Conservation (phyloP, 2,329 filamentous ascomycete genomes). For the Botrytis pseudocinerea region DNA sequence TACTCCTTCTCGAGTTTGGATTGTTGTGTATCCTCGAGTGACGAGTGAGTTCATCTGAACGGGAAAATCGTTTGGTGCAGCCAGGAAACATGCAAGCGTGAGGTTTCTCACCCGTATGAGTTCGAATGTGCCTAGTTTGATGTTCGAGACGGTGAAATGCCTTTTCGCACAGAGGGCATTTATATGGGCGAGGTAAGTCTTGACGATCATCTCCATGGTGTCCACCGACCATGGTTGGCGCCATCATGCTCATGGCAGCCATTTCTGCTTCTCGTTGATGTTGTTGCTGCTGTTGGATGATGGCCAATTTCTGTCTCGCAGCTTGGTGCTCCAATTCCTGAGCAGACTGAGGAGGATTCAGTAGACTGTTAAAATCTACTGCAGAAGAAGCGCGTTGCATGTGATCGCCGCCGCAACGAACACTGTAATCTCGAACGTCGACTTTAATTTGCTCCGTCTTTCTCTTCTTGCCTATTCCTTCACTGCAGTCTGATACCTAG, state of each 20-base stretch:
- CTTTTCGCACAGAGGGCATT: conserved; percentile 97
- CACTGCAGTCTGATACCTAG: neutral
- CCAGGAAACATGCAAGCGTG: conserved; percentile 94
- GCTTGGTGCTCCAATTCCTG: conserved; percentile 41
- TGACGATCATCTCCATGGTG: conserved; percentile 43
- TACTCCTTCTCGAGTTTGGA: conserved; percentile 90
- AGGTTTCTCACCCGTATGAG: conserved; percentile 97
- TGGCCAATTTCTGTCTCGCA: conserved; percentile 38
- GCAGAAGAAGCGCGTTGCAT: conserved; percentile 75
- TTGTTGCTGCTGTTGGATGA: conserved; percentile 38
- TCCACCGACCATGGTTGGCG: conserved; percentile 39
- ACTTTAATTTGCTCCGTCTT: neutral
- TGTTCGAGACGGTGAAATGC: conserved; percentile 98
- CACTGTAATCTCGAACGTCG: neutral
- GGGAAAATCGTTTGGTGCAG: conserved; percentile 95
- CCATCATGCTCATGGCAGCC: conserved; percentile 49
- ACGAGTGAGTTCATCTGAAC: conserved; percentile 92
- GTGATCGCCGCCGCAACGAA: conserved; percentile 53
- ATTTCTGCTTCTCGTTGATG: conserved; percentile 48
- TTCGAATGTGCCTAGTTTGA: conserved; percentile 87
- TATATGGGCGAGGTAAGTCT: conserved; percentile 94
- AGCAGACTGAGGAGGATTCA: conserved; percentile 63
- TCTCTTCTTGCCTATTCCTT: neutral
- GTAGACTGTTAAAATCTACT: conserved; percentile 74
- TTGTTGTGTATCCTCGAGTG: conserved; percentile 99